These are phyloP conservation scores for Persicaria tinctoria DNA, from an alignment of 148 eudicot species.

Conservation along the genomic window DNA sequence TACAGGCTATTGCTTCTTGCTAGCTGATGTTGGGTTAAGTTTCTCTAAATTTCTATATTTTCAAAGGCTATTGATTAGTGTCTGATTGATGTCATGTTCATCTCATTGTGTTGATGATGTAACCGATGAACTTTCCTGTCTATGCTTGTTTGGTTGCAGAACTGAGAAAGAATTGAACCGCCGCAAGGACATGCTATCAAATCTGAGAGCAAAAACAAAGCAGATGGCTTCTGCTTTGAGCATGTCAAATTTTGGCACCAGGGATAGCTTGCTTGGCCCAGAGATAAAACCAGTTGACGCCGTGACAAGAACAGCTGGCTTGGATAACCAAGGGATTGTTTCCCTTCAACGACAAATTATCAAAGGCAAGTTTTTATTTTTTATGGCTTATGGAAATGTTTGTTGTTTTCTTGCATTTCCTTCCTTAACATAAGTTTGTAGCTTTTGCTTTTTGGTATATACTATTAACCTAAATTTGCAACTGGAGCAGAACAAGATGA, in stretches of 20 bases:
- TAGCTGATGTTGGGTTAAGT: not conserved
- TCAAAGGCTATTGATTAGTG: not conserved
- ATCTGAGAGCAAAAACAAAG: conserved; percentile 73
- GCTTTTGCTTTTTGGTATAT: not conserved
- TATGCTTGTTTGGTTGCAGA: conserved; percentile 28
- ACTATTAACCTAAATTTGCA: conserved; percentile 7
- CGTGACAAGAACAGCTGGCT: conserved; percentile 52
- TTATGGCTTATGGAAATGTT: not conserved
- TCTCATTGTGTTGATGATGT: not conserved
- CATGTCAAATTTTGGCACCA: conserved; percentile 77
- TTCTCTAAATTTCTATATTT: not conserved
- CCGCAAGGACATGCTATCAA: conserved; percentile 65
- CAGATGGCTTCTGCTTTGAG: conserved; percentile 89
- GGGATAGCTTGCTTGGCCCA: conserved; percentile 90
- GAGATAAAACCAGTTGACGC: conserved; percentile 77
- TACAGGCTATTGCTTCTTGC: not conserved
- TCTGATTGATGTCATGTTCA: not conserved
- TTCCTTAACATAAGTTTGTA: not conserved
- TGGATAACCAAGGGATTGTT: conserved; percentile 78
- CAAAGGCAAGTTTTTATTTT: conserved; percentile 52
- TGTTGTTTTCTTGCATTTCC: not conserved
- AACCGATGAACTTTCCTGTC: conserved; percentile 1
- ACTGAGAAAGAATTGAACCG: conserved; percentile 82
- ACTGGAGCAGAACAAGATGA: conserved; percentile 87
- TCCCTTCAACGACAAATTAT: conserved; percentile 87